Evolutionary conservation across 257 asterid species (phyloP), one percentile per base, ranked within the genome.

Genomic region (Perilla frutescens): DNA sequence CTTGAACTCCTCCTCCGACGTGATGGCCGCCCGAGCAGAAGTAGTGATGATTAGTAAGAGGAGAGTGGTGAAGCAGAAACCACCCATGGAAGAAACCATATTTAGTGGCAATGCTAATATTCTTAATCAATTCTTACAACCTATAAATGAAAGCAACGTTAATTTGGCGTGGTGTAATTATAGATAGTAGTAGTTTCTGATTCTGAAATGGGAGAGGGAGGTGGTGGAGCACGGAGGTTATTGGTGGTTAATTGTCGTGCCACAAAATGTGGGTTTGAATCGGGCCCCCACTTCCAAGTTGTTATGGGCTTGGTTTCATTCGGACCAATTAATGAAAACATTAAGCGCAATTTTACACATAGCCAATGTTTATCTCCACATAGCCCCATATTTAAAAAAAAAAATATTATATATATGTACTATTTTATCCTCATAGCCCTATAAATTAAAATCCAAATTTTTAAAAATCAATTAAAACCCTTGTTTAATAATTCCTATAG

Each of bases 1-100:
- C 62, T 84, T 84, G 90, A 91, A 87, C 73, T 85, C 92, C 81
- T 20, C 26, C 81, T 84, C 81, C 8, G 83, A 79, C 58, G 87
- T 67, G 29, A 53, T 14, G 10, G 56, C 3, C 14, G 49, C 37
- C 48, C 85, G 76, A 43, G 74, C 57, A 15, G 57, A 60, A 53
- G 40, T 47, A 26, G 81, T 40, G 66, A 80, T 6, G 70, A 54
- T 14, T 0, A 75, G 55, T 6, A 62, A 5, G 66, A 74, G 32
- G 7, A 66, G 47, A 66, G 75, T 53, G 57, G 83, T 70, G 7
- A 65, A 68, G 68, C 73, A 67, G 41, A 58, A 29, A 44, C 26
- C 26, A 44, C 10, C n/a, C 50, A 49, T 58, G 15, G 64, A 4
- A 60, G 83, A 69, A 43, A 70, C 70, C 87, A 80, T 87, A 80